phyloP scores from a whole-genome alignment of 805 yeast genomes.

The Wickerhamiella australiensis region DNA sequence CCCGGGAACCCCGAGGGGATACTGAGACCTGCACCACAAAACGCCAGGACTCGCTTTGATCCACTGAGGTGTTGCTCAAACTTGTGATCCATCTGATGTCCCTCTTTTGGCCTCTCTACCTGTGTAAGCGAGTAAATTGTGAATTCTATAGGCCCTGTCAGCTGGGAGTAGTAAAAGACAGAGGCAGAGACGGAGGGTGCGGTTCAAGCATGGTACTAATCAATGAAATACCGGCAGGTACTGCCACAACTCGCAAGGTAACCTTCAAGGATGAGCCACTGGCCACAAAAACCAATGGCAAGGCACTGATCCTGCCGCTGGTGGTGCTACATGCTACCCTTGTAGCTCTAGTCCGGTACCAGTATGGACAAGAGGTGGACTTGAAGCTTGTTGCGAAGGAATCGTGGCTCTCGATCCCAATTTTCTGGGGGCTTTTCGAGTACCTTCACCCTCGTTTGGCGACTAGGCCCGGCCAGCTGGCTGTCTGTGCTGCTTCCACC shows the following conservation, averaged over 20 bases:
- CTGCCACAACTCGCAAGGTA: background rate
- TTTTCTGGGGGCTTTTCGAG: conserved; percentile 24
- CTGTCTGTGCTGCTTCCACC: conserved; percentile 20
- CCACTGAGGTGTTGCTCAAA: conserved; percentile 28
- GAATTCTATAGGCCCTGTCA: background rate
- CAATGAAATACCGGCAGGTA: background rate
- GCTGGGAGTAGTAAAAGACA: background rate
- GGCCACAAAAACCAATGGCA: conserved; percentile 5
- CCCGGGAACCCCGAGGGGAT: conserved; percentile 68
- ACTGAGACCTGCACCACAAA: conserved; percentile 76
- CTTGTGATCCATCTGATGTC: conserved; percentile 22
- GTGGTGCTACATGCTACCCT: conserved; percentile 28
- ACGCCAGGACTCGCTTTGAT: conserved; percentile 29
- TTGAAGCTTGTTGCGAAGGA: conserved; percentile 16
- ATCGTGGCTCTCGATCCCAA: conserved; percentile 24
- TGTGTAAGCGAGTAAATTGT: background rate
- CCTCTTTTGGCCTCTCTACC: too few species aligned
- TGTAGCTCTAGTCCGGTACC: conserved; percentile 28
- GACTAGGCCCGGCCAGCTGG: background rate
- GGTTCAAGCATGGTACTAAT: background rate
- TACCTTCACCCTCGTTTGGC: conserved; percentile 22
- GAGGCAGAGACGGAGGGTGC: background rate
- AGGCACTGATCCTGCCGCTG: conserved; percentile 21
- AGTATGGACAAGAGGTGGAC: conserved; percentile 26
- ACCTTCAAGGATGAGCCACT: conserved; percentile 9